Conservation (phyloP, 2,329 filamentous ascomycete species). For the Mariannaea sp. region DNA sequence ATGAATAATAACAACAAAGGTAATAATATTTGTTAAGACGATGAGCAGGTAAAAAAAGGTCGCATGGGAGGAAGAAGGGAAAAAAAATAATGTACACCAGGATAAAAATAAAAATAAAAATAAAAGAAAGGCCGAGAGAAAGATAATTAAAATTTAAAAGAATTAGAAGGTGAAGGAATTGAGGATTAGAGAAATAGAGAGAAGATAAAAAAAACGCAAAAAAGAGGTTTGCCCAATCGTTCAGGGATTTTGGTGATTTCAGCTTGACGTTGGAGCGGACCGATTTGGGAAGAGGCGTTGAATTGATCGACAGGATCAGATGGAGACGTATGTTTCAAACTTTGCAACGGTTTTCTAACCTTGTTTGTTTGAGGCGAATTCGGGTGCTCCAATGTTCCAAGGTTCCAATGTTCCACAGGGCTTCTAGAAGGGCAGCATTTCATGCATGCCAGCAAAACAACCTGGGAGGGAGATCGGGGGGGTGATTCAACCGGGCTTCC, state of each 20-base stretch:
- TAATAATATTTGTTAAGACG: too few relatives aligned
- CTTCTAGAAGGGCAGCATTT: too few relatives aligned
- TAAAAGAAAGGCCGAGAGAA: background rate
- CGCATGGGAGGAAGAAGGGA: background rate
- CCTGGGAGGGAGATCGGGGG: background rate
- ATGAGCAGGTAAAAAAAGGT: background rate
- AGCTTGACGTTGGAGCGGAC: background rate
- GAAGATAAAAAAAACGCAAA: too few relatives aligned
- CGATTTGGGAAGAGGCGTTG: too few relatives aligned
- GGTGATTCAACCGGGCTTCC: too few relatives aligned
- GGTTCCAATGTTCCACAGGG: background rate
- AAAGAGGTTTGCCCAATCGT: too few relatives aligned
- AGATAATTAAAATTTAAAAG: conserved; percentile 9
- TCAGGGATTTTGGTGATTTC: too few relatives aligned
- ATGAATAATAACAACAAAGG: too few relatives aligned
- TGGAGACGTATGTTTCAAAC: background rate
- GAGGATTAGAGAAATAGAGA: too few relatives aligned
- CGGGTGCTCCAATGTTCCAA: too few relatives aligned
- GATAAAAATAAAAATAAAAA: background rate
- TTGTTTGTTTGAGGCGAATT: background rate
- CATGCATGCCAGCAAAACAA: background rate
- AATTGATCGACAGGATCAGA: too few relatives aligned
- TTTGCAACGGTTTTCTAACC: background rate
- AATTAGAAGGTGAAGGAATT: too few relatives aligned
- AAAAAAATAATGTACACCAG: background rate